Evolutionary conservation across 176 grass and related monocot genomes (phyloP).

Genomic region (Aegilops tauschii): DNA sequence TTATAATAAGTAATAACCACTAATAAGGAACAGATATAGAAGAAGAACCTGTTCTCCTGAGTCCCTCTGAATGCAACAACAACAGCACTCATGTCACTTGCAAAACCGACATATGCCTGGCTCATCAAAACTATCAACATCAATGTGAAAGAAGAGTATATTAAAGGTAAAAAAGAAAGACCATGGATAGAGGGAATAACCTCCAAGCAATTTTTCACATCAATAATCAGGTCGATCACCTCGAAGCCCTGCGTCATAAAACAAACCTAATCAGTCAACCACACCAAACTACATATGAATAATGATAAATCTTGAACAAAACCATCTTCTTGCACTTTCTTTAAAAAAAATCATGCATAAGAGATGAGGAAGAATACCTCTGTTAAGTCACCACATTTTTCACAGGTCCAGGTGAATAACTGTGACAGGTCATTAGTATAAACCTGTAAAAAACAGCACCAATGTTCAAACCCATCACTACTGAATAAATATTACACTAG

Average conservation of each 20-base stretch:
- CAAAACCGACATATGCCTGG: conserved; percentile 87
- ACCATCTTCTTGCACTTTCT: not conserved
- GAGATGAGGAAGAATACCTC: conserved; percentile 41
- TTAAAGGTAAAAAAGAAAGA: not conserved
- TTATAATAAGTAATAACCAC: not conserved
- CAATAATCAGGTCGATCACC: conserved; percentile 73
- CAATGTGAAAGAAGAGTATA: conserved; percentile 10
- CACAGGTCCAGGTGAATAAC: conserved; percentile 88
- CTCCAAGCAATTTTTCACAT: conserved; percentile 85
- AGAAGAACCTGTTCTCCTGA: conserved; percentile 73
- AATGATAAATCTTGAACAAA: not conserved
- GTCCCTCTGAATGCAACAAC: conserved; percentile 95
- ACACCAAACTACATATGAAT: not conserved
- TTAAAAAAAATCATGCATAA: not conserved
- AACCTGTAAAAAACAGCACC: conserved; percentile 42
- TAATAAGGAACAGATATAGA: conserved; percentile 2
- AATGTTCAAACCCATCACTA: not conserved
- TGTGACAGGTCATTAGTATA: conserved; percentile 70
- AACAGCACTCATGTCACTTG: conserved; percentile 59
- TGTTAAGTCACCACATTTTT: conserved; percentile 74
- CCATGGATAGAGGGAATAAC: conserved; percentile 21
- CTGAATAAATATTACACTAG: not conserved
- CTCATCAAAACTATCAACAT: conserved; percentile 5
- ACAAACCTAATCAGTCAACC: conserved; percentile 2
- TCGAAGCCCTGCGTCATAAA: conserved; percentile 62